Conservation (phyloP, 1,139 yeast species). For the Meyerozyma elateridarum region DNA sequence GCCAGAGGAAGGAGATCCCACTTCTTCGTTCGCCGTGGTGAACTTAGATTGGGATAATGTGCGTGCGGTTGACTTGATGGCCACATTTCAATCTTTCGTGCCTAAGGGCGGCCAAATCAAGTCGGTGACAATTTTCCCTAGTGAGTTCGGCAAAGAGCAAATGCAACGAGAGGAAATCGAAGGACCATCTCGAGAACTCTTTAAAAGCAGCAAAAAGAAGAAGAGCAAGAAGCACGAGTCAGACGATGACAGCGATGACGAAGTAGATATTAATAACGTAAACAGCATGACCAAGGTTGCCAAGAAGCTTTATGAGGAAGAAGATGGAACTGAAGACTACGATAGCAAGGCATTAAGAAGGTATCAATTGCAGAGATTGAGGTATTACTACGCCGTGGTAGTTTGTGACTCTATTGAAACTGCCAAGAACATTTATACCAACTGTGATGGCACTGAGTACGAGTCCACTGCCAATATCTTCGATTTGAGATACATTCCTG, state of each 20-base stretch:
- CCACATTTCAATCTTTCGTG: conserved; percentile 82
- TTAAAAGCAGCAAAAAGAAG: conserved; percentile 35
- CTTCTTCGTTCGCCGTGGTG: conserved; percentile 80
- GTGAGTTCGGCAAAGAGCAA: conserved; percentile 90
- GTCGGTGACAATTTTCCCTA: conserved; percentile 77
- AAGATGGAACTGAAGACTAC: conserved; percentile 66
- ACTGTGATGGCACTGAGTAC: conserved; percentile 91
- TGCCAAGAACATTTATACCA: conserved; percentile 71
- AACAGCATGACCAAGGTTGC: conserved; percentile 49
- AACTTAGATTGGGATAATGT: conserved; percentile 97
- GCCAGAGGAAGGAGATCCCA: conserved; percentile 84
- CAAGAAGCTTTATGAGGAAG: conserved; percentile 65
- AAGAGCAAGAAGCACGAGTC: conserved; percentile 26
- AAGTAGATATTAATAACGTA: conserved; percentile 42
- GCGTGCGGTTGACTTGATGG: conserved; percentile 80
- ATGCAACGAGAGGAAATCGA: conserved; percentile 86
- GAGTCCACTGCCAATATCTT: conserved; percentile 95
- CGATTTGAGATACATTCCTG: conserved; percentile 90
- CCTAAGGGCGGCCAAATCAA: conserved; percentile 70
- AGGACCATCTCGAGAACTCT: conserved; percentile 90
- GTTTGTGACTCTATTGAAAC: conserved; percentile 72
- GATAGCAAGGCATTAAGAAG: conserved; percentile 64
- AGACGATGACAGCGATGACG: conserved; percentile 38
- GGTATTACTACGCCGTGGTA: conserved; percentile 93
- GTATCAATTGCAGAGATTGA: conserved; percentile 80